Conservation (phyloP, 2,329 filamentous ascomycete species). For the Chaetothyriales sp. region DNA sequence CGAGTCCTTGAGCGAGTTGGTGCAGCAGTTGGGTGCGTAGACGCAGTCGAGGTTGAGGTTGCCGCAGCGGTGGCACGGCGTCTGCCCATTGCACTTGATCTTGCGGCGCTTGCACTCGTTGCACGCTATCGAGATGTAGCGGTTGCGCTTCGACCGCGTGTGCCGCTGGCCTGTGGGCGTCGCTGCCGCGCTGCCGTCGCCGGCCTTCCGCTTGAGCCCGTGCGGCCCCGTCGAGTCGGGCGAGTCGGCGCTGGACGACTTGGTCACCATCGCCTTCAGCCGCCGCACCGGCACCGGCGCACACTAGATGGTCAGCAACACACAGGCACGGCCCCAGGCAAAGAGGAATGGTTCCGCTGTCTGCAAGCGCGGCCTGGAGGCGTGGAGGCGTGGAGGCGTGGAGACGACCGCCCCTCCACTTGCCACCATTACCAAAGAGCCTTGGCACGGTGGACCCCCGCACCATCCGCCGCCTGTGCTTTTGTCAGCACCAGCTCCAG, state of each 20-base stretch:
- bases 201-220: slow-evolving; percentile 13
- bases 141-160: slow-evolving; percentile 49
- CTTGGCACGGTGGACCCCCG: not conserved
- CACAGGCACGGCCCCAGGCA: no score
- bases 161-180: slow-evolving; percentile 4
- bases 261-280: not conserved
- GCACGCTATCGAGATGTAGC: slow-evolving; percentile 55
- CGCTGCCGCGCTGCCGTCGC: not conserved
- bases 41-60: slow-evolving; percentile 50
- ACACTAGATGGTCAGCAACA: not conserved
- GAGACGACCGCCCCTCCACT: not conserved
- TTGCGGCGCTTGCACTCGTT: slow-evolving; percentile 54
- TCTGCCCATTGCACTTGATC: slow-evolving; percentile 54
- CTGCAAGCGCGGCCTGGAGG: not conserved
- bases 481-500: not conserved
- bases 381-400: not conserved
- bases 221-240: slow-evolving; percentile 9
- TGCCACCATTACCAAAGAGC: not conserved
- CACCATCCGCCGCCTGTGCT: not conserved
- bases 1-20: slow-evolving; percentile 76
- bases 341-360: not conserved
- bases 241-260: slow-evolving; percentile 5
- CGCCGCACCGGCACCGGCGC: no score
- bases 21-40: slow-evolving; percentile 54
- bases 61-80: slow-evolving; percentile 51